These are phyloP conservation scores for Ogataea nonfermentans DNA, from an alignment of 805 yeast species.

Conservation along the genomic window DNA sequence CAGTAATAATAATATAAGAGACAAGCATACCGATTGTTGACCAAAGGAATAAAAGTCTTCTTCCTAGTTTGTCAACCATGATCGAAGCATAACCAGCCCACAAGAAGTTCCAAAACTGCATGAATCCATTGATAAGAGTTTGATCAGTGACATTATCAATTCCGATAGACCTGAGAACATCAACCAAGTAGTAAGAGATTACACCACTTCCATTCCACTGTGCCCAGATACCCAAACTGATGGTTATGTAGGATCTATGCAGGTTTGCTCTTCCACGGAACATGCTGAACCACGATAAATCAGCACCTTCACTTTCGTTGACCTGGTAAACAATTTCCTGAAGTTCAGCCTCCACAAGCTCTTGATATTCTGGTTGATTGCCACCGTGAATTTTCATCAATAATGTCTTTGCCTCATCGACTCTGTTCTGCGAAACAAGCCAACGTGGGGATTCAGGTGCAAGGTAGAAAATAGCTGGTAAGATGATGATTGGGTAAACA, in stretches of 20 bases:
- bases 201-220: slow-evolving; percentile 47
- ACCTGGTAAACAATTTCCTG: slow-evolving; percentile 36
- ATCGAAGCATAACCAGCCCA: slow-evolving; percentile 30
- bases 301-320: slow-evolving; percentile 29
- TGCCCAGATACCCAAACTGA: slow-evolving; percentile 32
- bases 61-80: slow-evolving; percentile 30
- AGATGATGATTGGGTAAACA: slow-evolving; percentile 33
- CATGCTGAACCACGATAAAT: slow-evolving; percentile 36
- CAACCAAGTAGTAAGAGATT: slow-evolving; percentile 42
- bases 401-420: slow-evolving; percentile 33
- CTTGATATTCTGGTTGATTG: slow-evolving; percentile 28
- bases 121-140: slow-evolving; percentile 48
- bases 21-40: slow-evolving; percentile 38
- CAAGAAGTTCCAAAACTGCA: slow-evolving; percentile 45
- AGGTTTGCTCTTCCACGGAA: slow-evolving; percentile 34
- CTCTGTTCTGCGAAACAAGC: slow-evolving; percentile 30
- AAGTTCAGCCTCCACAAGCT: slow-evolving; percentile 35
- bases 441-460: slow-evolving; percentile 38
- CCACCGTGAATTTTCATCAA: slow-evolving; percentile 37
- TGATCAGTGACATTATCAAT: slow-evolving; percentile 43
- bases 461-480: slow-evolving; percentile 26
- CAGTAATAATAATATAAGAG: slow-evolving; percentile 43
- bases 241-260: slow-evolving; percentile 35
- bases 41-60: slow-evolving; percentile 37
- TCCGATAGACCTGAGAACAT: slow-evolving; percentile 52